Conservation (phyloP, 2,329 filamentous ascomycete genomes). For the Amauroascus niger region DNA sequence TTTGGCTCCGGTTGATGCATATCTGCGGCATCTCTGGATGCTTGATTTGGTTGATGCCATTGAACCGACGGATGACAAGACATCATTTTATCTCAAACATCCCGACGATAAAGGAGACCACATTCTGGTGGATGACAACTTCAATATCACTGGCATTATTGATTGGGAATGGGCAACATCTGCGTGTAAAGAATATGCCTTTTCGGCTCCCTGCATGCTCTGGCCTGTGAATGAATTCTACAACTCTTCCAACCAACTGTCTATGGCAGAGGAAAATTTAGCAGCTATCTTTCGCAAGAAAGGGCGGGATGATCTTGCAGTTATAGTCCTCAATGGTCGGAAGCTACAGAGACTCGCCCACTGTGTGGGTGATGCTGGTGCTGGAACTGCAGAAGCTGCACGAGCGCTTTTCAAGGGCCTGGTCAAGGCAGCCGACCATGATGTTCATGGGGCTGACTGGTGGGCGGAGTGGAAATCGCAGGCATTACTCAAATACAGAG, state of each 20-base stretch:
- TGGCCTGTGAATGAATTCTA: slow-evolving; percentile 38
- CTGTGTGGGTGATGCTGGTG: background rate
- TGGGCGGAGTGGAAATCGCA: background rate
- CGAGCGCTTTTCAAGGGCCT: background rate
- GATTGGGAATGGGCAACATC: slow-evolving; percentile 40
- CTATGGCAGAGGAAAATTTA: slow-evolving; percentile 34
- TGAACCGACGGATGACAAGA: background rate
- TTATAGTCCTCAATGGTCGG: background rate
- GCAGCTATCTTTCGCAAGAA: slow-evolving; percentile 29
- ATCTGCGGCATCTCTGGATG: background rate
- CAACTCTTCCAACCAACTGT: slow-evolving; percentile 18
- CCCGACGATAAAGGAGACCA: slow-evolving; percentile 43
- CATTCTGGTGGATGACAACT: slow-evolving; percentile 39
- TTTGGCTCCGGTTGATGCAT: slow-evolving; percentile 19
- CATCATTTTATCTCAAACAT: slow-evolving; percentile 40
- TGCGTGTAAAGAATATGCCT: slow-evolving; percentile 30
- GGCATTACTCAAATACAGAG: background rate
- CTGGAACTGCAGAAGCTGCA: background rate
- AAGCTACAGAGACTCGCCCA: background rate
- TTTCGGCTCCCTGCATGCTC: slow-evolving; percentile 36
- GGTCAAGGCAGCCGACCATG: background rate
- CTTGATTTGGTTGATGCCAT: background rate
- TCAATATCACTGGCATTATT: slow-evolving; percentile 42
- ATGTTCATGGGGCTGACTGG: background rate
- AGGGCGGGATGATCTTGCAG: slow-evolving; percentile 29